Conservation (phyloP, 2,329 filamentous ascomycete species). For the Xylaria polymorpha region DNA sequence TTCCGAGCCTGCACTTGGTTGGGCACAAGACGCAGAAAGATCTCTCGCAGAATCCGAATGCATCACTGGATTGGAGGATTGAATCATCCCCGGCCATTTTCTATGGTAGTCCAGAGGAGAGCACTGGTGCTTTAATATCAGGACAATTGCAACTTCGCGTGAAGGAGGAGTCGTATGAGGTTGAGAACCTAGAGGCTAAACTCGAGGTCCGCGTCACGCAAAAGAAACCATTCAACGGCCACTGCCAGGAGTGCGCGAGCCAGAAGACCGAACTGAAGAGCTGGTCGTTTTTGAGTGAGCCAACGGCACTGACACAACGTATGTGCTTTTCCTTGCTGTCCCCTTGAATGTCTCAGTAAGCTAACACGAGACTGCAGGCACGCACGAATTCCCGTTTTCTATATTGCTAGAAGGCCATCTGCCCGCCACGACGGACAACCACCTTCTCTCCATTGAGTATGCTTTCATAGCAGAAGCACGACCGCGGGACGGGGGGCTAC, state of each 20-base stretch:
- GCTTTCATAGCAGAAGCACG: constrained; percentile 76
- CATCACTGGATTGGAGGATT: constrained; percentile 68
- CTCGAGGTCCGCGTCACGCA: constrained; percentile 77
- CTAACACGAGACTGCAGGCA: constrained; percentile 58
- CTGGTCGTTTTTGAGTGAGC: constrained; percentile 79
- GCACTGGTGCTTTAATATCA: constrained; percentile 86
- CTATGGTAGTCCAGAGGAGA: constrained; percentile 78
- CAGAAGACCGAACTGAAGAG: constrained; percentile 79
- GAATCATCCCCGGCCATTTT: constrained; percentile 90
- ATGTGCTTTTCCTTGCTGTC: constrained; percentile 37
- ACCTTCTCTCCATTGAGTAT: constrained; percentile 80
- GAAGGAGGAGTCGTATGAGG: constrained; percentile 71
- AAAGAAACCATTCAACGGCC: constrained; percentile 82
- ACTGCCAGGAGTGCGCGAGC: constrained; percentile 81
- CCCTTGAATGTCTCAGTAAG: constrained; percentile 4
- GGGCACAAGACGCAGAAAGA: constrained; percentile 56
- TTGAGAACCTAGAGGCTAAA: constrained; percentile 78
- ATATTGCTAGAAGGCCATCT: constrained; percentile 85
- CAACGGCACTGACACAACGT: constrained; percentile 64
- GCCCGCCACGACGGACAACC: constrained; percentile 83
- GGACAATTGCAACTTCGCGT: constrained; percentile 82
- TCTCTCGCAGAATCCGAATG: constrained; percentile 53
- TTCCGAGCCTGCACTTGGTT: constrained; percentile 57
- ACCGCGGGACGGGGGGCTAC: constrained; percentile 67
- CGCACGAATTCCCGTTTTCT: constrained; percentile 89